Conservation (phyloP, 495 filamentous ascomycete genomes). For the Lepidopterella palustris region DNA sequence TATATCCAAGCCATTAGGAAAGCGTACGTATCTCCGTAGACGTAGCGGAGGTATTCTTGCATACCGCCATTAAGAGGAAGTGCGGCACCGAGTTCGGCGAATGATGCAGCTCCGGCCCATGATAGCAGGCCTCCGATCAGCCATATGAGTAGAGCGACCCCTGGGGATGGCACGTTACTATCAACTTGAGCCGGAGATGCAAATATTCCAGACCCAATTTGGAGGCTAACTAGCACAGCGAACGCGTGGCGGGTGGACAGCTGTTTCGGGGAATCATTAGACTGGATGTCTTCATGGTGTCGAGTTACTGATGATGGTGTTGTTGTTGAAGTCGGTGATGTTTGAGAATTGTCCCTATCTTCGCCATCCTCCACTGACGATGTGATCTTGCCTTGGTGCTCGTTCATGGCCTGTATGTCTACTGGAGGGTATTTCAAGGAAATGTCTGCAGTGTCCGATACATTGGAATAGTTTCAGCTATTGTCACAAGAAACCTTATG, state of each 20-base stretch:
- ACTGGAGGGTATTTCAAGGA: too few species aligned
- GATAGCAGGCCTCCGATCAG: constrained; percentile 39
- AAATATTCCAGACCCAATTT: constrained; percentile 45
- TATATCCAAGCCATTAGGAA: constrained; percentile 39
- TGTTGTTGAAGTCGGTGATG: background rate
- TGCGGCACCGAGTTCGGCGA: constrained; percentile 42
- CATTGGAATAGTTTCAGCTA: too few species aligned
- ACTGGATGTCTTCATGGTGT: background rate
- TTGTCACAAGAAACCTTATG: too few species aligned
- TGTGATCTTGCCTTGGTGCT: too few species aligned
- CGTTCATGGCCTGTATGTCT: too few species aligned
- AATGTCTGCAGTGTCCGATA: too few species aligned
- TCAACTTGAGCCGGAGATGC: constrained; percentile 37
- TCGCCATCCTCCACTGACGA: too few species aligned
- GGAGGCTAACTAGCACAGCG: constrained; percentile 30
- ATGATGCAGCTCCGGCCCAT: constrained; percentile 43
- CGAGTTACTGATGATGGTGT: background rate
- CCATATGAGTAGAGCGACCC: constrained; percentile 36
- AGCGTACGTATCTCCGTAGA: constrained; percentile 35
- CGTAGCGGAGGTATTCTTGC: constrained; percentile 40
- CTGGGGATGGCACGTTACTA: constrained; percentile 35
- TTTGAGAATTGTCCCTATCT: background rate
- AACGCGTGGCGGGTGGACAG: background rate
- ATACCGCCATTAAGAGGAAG: constrained; percentile 43
- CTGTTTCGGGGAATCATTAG: background rate